Evolutionary conservation across 345 rosid genomes (phyloP).

Genomic region (Euclidium syriacum): DNA sequence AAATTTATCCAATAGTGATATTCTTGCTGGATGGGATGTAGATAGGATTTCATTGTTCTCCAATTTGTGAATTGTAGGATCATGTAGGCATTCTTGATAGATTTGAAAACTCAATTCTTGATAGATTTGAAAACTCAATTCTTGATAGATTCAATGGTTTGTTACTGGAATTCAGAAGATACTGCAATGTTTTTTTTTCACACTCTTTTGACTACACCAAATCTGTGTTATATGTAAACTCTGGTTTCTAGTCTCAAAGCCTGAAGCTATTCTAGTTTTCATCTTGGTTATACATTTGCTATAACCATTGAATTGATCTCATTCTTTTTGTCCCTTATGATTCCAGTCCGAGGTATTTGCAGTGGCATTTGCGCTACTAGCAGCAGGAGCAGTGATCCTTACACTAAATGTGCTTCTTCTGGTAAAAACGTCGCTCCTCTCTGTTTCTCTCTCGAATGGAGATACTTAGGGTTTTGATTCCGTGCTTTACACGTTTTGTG

Average conservation of each 20-base stretch:
- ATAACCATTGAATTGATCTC: too few relatives aligned
- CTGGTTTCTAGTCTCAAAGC: too few relatives aligned
- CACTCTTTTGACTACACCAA: too few relatives aligned
- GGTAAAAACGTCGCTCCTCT: constrained; percentile 35
- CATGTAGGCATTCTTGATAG: too few relatives aligned
- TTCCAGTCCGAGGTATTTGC: constrained; percentile 95
- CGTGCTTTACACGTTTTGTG: not conserved
- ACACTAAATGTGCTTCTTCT: constrained; percentile 86
- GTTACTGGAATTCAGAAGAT: not conserved
- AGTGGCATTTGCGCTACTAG: constrained; percentile 94
- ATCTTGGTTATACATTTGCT: too few relatives aligned
- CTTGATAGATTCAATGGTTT: not conserved
- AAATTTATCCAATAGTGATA: too few relatives aligned
- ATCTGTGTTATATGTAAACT: too few relatives aligned
- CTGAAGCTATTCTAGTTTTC: too few relatives aligned
- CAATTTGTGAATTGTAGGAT: not conserved
- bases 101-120: too few relatives aligned
- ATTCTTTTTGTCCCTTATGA: not conserved
- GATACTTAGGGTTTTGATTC: not conserved
- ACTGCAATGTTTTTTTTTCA: not conserved
- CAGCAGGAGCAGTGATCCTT: constrained; percentile 90
- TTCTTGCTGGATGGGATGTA: not conserved
- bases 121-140: not conserved
- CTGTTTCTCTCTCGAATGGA: not conserved
- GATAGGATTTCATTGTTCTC: not conserved